Conservation (phyloP, 164 flowering plant species). For the Brasenia schreberi region DNA sequence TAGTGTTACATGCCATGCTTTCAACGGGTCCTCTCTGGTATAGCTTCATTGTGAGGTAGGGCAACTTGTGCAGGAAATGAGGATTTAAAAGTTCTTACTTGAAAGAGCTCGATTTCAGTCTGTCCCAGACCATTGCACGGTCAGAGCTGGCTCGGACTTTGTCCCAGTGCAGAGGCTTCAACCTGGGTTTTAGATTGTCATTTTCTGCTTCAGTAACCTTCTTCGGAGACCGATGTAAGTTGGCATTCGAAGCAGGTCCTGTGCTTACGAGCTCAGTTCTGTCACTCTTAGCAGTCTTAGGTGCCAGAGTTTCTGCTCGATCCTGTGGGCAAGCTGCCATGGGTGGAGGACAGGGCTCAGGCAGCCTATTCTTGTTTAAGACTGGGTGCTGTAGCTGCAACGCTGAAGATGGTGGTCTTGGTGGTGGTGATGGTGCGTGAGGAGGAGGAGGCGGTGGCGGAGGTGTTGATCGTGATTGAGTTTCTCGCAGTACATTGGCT, state of each 20-base stretch:
- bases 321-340: conserved; percentile 12
- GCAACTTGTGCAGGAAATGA: not conserved
- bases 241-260: not conserved
- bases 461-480: conserved; percentile 6
- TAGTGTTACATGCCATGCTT: no score
- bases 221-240: not conserved
- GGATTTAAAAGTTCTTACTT: conserved; percentile 44
- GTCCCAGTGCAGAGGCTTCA: conserved; percentile 98
- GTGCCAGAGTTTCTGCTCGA: conserved; percentile 7
- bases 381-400: conserved; percentile 6
- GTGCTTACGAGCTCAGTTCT: not conserved
- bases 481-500: conserved; percentile 23
- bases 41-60: no score
- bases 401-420: conserved; percentile 10
- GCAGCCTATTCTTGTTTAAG: conserved; percentile 1
- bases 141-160: conserved; percentile 95
- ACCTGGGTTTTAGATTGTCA: conserved; percentile 42
- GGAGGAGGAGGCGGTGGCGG: conserved; percentile 42
- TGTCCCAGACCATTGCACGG: conserved; percentile 95
- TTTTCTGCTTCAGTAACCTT: conserved; percentile 26
- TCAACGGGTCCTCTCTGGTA: no score
- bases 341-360: conserved; percentile 12
- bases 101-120: conserved; percentile 87
- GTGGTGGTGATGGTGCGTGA: conserved; percentile 11
- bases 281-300: conserved; percentile 14